Percentiles rank a stretch among this genome's conserved stretches.
Conservation (phyloP, 345 rosid genomes). For the Citrus mangshanensis region DNA sequence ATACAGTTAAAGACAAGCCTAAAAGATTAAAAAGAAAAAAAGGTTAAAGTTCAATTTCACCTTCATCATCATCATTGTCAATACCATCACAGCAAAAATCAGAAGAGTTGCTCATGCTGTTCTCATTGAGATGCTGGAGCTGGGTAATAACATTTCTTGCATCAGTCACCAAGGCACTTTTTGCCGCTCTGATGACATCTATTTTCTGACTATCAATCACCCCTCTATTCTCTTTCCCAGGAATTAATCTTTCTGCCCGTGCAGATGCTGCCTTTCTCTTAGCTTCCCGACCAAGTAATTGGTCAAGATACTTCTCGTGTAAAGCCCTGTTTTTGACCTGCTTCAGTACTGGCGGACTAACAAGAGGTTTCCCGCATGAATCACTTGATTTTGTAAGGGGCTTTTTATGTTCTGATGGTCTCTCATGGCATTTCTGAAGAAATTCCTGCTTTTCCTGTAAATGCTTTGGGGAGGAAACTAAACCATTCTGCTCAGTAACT, state of each 20-base stretch:
- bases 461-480: conserved; percentile 46
- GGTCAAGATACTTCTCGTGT: conserved; percentile 83
- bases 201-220: conserved; percentile 22
- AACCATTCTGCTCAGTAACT: conserved; percentile 14
- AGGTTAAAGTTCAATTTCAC: conserved; percentile 13
- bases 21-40: background rate
- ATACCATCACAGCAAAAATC: conserved; percentile 30
- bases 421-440: conserved; percentile 38
- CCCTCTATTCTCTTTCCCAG: conserved; percentile 44
- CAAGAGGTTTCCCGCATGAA: conserved; percentile 25
- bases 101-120: conserved; percentile 25
- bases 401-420: conserved; percentile 34
- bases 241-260: conserved; percentile 10
- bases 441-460: conserved; percentile 32
- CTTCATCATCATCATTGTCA: conserved; percentile 34
- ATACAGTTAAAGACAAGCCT: background rate
- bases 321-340: conserved; percentile 60
- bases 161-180: conserved; percentile 44
- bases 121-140: conserved; percentile 40
- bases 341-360: conserved; percentile 67
- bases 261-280: conserved; percentile 51
- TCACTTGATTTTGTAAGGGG: conserved; percentile 35
- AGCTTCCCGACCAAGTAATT: conserved; percentile 70
- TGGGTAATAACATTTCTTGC: conserved; percentile 62
- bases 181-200: conserved; percentile 53